phyloP scores from a whole-genome alignment of 345 rosid genomes.

The Sonneratia caseolaris region DNA sequence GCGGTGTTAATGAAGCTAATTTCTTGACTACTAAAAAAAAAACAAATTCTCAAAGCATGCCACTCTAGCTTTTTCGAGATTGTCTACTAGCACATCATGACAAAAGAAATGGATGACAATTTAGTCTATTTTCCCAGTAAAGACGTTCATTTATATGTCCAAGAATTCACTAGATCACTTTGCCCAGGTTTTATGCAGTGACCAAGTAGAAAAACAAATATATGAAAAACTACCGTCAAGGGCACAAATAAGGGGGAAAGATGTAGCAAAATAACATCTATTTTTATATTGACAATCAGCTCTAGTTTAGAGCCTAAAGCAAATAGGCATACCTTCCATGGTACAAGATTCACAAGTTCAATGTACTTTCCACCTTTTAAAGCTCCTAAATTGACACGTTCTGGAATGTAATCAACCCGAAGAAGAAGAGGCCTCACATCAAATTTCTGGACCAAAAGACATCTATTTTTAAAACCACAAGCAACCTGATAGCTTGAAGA shows the following conservation, averaged over 20 bases:
- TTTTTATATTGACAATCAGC: neutral
- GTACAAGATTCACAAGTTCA: slow-evolving; percentile 89
- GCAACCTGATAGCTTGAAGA: neutral
- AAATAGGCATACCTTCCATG: slow-evolving; percentile 67
- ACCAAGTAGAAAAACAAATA: neutral
- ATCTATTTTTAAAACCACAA: slow-evolving; percentile 17
- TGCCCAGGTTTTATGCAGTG: neutral
- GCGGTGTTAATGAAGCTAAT: too few species aligned
- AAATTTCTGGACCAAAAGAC: slow-evolving; percentile 53
- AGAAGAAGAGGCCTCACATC: slow-evolving; percentile 73
- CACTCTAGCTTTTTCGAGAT: neutral
- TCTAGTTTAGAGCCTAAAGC: neutral
- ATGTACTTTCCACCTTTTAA: slow-evolving; percentile 74
- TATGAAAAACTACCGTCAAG: neutral
- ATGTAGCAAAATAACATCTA: neutral
- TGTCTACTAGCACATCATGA: neutral
- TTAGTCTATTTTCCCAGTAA: neutral
- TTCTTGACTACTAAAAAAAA: too few species aligned
- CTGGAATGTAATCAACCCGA: slow-evolving; percentile 86
- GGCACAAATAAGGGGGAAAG: neutral
- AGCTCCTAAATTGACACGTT: slow-evolving; percentile 82
- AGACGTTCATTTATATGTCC: neutral
- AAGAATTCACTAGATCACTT: neutral
- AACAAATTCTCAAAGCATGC: neutral
- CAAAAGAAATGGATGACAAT: neutral